phyloP scores from a whole-genome alignment of 345 rosid species.

The Abelmoschus esculentus region DNA sequence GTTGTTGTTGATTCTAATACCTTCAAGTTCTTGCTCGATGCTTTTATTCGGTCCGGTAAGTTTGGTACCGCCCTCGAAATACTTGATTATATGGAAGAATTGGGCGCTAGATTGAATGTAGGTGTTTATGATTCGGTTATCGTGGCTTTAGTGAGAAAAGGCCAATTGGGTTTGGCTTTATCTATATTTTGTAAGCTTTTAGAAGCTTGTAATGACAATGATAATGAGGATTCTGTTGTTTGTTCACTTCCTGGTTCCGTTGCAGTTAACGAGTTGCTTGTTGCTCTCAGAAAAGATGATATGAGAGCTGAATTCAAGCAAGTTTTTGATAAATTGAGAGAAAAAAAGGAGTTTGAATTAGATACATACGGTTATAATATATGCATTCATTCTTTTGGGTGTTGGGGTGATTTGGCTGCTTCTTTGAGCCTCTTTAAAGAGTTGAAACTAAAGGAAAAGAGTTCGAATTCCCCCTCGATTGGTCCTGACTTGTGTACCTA shows the following conservation, averaged over 20 bases:
- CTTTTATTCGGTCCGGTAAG: constrained; percentile 46
- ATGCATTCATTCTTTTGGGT: constrained; percentile 79
- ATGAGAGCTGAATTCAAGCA: constrained; percentile 50
- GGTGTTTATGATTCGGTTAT: constrained; percentile 57
- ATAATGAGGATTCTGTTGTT: constrained; percentile 13
- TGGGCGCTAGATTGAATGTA: constrained; percentile 36
- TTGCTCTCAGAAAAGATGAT: constrained; percentile 50
- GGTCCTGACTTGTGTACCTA: constrained; percentile 50
- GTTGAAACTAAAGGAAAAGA: constrained; percentile 56
- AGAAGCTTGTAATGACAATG: constrained; percentile 23
- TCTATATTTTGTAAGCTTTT: constrained; percentile 66
- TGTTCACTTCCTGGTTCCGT: constrained; percentile 39
- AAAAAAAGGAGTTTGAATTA: constrained; percentile 36
- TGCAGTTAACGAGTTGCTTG: constrained; percentile 62
- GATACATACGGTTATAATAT: constrained; percentile 71
- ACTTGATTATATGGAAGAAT: constrained; percentile 70
- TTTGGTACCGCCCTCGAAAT: constrained; percentile 57
- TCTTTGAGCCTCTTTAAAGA: constrained; percentile 67
- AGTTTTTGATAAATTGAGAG: constrained; percentile 42
- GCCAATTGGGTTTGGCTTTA: constrained; percentile 46
- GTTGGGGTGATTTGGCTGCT: constrained; percentile 64
- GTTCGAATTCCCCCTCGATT: constrained; percentile 19
- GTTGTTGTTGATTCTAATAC: constrained; percentile 46
- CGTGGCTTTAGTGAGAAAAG: constrained; percentile 56
- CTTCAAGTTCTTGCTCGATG: constrained; percentile 52